Conservation (phyloP, 1,284 basidiomycete species). For the Erythrobasidium hasegawianum region DNA sequence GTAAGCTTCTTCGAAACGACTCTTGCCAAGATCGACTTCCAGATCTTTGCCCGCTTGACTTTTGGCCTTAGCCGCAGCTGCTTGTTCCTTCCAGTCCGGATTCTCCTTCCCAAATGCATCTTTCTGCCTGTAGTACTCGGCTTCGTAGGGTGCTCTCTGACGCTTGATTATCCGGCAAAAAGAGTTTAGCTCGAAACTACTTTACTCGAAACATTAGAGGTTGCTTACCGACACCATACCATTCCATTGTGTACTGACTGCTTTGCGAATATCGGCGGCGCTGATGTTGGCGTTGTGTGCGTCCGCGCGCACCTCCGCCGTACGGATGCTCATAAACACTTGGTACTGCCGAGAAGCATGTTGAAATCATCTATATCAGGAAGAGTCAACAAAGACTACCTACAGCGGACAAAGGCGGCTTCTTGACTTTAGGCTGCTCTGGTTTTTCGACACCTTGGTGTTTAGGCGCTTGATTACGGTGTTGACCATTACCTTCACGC, state of each 20-base stretch:
- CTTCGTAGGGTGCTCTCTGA: constrained; percentile 7
- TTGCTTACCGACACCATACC: constrained; percentile 5
- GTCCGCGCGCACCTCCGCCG: neutral
- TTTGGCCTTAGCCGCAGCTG: neutral
- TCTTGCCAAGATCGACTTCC: neutral
- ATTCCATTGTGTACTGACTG: neutral
- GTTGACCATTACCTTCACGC: neutral
- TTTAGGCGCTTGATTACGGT: neutral
- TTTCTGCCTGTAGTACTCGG: constrained; percentile 2
- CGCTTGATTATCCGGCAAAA: too few relatives aligned
- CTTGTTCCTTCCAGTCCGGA: neutral
- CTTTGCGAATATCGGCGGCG: constrained; percentile 4
- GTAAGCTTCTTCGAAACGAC: neutral
- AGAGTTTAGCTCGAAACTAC: too few relatives aligned
- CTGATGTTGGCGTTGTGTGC: neutral
- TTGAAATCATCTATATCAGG: neutral
- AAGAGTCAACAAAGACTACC: neutral
- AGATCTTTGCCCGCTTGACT: neutral
- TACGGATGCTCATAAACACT: constrained; percentile 3
- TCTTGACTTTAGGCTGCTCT: too few relatives aligned
- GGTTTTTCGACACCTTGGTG: too few relatives aligned
- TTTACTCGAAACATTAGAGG: too few relatives aligned
- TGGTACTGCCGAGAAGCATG: neutral
- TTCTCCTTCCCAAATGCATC: constrained; percentile 5
- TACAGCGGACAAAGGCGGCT: neutral